Evolutionary conservation across 2,329 filamentous ascomycete genomes (phyloP).

Genomic region (Verticillium tricorpus): DNA sequence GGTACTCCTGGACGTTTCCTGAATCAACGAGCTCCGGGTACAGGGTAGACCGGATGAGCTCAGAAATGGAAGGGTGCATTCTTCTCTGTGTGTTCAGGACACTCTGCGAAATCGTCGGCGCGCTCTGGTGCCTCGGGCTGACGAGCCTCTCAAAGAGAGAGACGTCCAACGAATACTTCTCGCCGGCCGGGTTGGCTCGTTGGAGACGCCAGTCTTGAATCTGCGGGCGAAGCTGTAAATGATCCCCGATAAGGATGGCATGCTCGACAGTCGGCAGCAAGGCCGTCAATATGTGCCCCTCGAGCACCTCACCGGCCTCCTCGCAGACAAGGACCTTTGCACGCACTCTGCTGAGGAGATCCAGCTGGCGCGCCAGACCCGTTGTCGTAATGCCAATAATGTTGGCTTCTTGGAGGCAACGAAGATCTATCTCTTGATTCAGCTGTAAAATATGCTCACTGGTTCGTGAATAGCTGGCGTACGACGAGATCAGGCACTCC

Average conservation of each 20-base stretch:
- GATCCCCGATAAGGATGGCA: conserved; percentile 59
- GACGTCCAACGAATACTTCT: conserved; percentile 49
- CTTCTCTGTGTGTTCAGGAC: conserved; percentile 46
- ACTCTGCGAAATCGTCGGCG: too few relatives aligned
- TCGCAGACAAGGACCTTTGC: conserved; percentile 60
- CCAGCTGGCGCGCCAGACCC: conserved; percentile 48
- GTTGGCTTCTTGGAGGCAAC: conserved; percentile 31
- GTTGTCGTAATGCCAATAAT: conserved; percentile 59
- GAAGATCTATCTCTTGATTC: conserved; percentile 25
- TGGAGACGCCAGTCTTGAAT: conserved; percentile 48
- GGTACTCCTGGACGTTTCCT: conserved; percentile 28
- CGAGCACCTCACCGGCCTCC: conserved; percentile 65
- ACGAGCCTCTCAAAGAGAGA: conserved; percentile 57
- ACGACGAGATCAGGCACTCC: too few relatives aligned
- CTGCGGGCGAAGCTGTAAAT: conserved; percentile 55
- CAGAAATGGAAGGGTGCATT: conserved; percentile 61
- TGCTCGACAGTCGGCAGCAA: conserved; percentile 58
- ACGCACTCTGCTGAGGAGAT: conserved; percentile 41
- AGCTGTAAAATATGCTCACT: too few relatives aligned
- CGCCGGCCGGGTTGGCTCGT: conserved; percentile 26
- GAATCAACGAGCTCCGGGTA: conserved; percentile 55
- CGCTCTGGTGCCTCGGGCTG: too few relatives aligned
- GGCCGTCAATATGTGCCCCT: conserved; percentile 56
- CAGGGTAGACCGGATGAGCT: conserved; percentile 46
- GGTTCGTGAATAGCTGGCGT: too few relatives aligned